Base-by-base conservation (phyloP, 345 rosid genomes). In the Noccaea caerulescens region DNA sequence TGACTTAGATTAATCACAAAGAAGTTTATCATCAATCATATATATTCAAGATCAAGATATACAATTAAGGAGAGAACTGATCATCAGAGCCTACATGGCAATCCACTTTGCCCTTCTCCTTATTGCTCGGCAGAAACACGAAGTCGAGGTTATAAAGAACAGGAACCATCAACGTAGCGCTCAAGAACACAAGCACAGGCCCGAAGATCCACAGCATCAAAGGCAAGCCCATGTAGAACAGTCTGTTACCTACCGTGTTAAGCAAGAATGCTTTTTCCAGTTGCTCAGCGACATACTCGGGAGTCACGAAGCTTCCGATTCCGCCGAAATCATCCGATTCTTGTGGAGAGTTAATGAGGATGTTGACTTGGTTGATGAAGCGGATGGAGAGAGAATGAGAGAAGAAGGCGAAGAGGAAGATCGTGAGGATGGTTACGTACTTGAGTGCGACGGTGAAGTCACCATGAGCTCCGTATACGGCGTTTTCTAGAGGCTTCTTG, bases 131-230 rank as follows among this genome's bases (percentile, higher is more conserved):
- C 6, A 43, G 23, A 43, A 82, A 62, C 37, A 89, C 80, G 4
- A 92, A 81, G 69, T 91, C 99, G 1, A 92, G 81, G 62, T 85
- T 92, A 75, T 89, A 94, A 32, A 91, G 89, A 58, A 88, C 86
- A 0, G 86, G 92, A 5, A 94, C 80, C 77, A 92, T 79, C 2
- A 87, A 42, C 1, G 77, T 50, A 1, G 81, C 86, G 68, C 91
- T 84, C 59, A 89, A 66, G 79, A 91, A 90, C 20, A 83, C 97
- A 47, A 87, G 86, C 5, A 94, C 82, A 0, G 99, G 98, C 0
- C 97, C 98, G 16, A 92, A 91, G 14, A 94, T 89, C 99, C 99
- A 94, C 0, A 88, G 83, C 69, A 94, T 63, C 20, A 94, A 81
- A 3, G 99, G 93, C 63, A 88, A 53, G 0, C 92, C 97, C 0